These are phyloP conservation scores for Trypanosoma theileri DNA, from an alignment of 208 protist species.

Conservation along the genomic window DNA sequence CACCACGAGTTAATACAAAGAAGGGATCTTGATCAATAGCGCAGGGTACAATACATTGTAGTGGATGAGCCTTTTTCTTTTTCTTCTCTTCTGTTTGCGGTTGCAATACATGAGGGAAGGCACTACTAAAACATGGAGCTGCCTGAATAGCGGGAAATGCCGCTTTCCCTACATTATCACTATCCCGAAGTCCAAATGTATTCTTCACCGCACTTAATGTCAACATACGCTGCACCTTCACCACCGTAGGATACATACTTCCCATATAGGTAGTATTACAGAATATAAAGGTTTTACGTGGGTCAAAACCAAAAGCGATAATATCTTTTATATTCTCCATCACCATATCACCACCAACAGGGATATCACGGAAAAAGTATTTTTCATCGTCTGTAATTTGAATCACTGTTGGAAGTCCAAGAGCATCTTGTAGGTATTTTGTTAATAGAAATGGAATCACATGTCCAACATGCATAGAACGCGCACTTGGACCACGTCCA, in stretches of 20 bases:
- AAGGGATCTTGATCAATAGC: slow-evolving; percentile 98
- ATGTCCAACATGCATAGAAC: slow-evolving; percentile 98
- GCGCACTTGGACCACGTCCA: slow-evolving; percentile 97
- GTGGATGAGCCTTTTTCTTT: slow-evolving; percentile 30
- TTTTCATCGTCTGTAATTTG: slow-evolving; percentile 99
- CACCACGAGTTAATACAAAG: slow-evolving; percentile 97
- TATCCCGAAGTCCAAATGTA: slow-evolving; percentile 94
- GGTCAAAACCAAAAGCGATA: slow-evolving; percentile 99
- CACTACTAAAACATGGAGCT: slow-evolving; percentile 94
- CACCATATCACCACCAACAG: slow-evolving; percentile 82
- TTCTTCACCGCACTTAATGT: slow-evolving; percentile 91
- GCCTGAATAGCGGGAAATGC: slow-evolving; percentile 98
- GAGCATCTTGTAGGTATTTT: slow-evolving; percentile 98
- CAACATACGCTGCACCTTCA: slow-evolving; percentile 90
- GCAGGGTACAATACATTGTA: slow-evolving; percentile 98
- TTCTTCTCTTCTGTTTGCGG: slow-evolving; percentile 1
- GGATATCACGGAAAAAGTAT: slow-evolving; percentile 97
- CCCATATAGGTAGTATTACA: slow-evolving; percentile 98
- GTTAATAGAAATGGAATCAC: slow-evolving; percentile 99
- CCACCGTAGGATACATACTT: slow-evolving; percentile 95
- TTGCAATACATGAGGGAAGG: slow-evolving; percentile 94
- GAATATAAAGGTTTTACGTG: slow-evolving; percentile 99
- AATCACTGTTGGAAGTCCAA: slow-evolving; percentile 97
- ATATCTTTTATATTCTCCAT: slow-evolving; percentile 98
- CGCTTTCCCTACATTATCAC: slow-evolving; percentile 93